Evolutionary conservation across 1,284 basidiomycete species (phyloP).

Genomic region (Fomitopsis schrenkii): DNA sequence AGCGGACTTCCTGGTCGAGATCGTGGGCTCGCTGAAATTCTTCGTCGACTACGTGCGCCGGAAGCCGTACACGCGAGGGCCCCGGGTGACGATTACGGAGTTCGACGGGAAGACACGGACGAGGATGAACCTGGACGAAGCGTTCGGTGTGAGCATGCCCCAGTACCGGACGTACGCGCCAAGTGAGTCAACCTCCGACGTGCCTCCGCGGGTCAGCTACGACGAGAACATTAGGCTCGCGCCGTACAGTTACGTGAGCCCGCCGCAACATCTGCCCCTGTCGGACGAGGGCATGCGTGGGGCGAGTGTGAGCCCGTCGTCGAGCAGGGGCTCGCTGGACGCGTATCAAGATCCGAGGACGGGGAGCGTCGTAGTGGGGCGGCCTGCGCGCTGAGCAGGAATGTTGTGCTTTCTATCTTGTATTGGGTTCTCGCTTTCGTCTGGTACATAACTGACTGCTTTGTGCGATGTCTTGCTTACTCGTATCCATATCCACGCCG

Average conservation of each 20-base stretch:
- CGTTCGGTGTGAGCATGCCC: conserved; percentile 42
- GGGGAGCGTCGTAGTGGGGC: neutral
- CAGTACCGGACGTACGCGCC: conserved; percentile 7
- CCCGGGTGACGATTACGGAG: conserved; percentile 25
- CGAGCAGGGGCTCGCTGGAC: neutral
- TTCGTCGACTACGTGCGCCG: conserved; percentile 47
- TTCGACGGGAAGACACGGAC: conserved; percentile 20
- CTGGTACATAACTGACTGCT: neutral
- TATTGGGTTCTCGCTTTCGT: neutral
- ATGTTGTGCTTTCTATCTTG: neutral
- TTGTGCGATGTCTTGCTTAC: neutral
- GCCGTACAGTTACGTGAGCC: conserved; percentile 32
- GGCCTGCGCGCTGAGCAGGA: neutral
- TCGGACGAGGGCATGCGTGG: neutral
- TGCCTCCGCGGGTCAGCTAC: conserved; percentile 28
- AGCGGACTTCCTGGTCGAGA: conserved; percentile 68
- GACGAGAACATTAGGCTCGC: conserved; percentile 45
- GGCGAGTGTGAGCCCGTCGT: neutral
- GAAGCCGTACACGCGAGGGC: conserved; percentile 41
- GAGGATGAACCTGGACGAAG: conserved; percentile 42
- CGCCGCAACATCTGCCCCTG: neutral
- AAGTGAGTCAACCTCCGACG: conserved; percentile 6
- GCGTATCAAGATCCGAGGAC: neutral
- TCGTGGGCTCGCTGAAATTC: conserved; percentile 57
- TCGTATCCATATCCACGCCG: neutral